phyloP scores from a whole-genome alignment of 148 eudicot genomes.

The Drosera capensis region DNA sequence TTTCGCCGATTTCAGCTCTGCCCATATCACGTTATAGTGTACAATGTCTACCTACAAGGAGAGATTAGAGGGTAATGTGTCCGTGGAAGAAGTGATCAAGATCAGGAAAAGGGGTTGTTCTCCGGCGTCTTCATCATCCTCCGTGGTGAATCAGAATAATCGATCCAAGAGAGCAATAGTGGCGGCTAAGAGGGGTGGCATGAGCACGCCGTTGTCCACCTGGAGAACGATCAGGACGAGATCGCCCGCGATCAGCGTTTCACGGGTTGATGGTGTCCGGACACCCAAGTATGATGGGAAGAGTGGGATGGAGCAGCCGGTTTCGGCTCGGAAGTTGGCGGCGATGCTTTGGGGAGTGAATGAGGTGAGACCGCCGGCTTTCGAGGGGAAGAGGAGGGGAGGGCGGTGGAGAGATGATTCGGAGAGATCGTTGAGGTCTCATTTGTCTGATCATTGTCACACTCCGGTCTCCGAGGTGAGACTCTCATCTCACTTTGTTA shows the following conservation, averaged over 20 bases:
- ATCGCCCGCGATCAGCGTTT: constrained; percentile 14
- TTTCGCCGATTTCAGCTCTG: no score
- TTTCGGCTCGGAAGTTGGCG: constrained; percentile 82
- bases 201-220: constrained; percentile 51
- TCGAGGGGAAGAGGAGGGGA: constrained; percentile 13
- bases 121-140: constrained; percentile 69
- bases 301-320: constrained; percentile 31
- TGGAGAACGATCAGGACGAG: constrained; percentile 54
- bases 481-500: background rate
- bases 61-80: constrained; percentile 19
- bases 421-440: constrained; percentile 29
- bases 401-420: constrained; percentile 17
- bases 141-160: constrained; percentile 46
- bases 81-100: constrained; percentile 30
- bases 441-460: constrained; percentile 96
- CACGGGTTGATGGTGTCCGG: constrained; percentile 20
- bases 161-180: constrained; percentile 65
- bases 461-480: constrained; percentile 83
- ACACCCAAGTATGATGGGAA: constrained; percentile 28
- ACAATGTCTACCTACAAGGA: background rate
- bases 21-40: no score
- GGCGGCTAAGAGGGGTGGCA: constrained; percentile 29
- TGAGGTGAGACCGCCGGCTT: constrained; percentile 38
- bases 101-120: constrained; percentile 84
- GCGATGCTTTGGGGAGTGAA: constrained; percentile 94